phyloP scores from a whole-genome alignment of 169 alveolate genomes.

The Cryptosporidium sp. region DNA sequence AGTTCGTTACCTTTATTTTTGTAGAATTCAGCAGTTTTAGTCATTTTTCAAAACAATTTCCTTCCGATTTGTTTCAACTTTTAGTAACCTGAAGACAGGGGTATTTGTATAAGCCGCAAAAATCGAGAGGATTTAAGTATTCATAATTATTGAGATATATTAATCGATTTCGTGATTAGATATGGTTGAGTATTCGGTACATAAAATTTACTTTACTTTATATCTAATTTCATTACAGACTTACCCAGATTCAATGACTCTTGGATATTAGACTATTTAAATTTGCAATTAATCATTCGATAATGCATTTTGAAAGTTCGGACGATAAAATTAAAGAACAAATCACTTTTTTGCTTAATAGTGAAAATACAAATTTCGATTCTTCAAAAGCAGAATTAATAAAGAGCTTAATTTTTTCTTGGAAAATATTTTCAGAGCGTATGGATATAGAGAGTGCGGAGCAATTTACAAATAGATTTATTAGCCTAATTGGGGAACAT shows the following conservation, averaged over 20 bases:
- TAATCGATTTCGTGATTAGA: neutral
- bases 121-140: neutral
- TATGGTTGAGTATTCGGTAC: neutral
- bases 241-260: neutral
- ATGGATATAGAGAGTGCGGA: conserved; percentile 32
- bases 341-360: neutral
- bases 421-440: conserved; percentile 17
- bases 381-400: neutral
- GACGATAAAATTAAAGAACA: neutral
- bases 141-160: neutral
- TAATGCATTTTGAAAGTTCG: neutral
- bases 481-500: neutral
- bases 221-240: neutral
- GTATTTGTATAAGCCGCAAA: conserved; percentile 16
- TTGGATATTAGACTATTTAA: neutral
- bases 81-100: neutral
- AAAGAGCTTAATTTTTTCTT: neutral
- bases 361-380: neutral
- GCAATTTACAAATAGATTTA: neutral
- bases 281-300: neutral
- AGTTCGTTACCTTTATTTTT: conserved; percentile 83
- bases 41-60: conserved; percentile 76
- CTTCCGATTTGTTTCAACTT: neutral
- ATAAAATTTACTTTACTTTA: neutral
- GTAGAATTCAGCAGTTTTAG: conserved; percentile 83